Conservation (phyloP, 495 filamentous ascomycete genomes). For the Haplographium delicatum region DNA sequence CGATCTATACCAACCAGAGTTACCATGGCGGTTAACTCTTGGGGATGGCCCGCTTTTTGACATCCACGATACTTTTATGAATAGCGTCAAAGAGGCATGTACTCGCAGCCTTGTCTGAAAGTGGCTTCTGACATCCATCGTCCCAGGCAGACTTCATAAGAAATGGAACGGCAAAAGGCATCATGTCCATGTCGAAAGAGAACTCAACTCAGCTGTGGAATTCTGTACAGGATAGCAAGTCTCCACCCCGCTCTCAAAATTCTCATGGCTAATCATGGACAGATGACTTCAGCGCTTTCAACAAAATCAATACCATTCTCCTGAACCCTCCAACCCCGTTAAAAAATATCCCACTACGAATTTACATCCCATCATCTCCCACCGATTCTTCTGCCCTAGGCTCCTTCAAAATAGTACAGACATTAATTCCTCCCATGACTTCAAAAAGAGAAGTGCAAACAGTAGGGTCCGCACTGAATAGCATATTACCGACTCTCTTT, state of each 20-base stretch:
- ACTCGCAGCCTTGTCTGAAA: not conserved
- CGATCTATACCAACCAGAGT: slow-evolving; percentile 63
- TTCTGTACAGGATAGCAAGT: slow-evolving; percentile 70
- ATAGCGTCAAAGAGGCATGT: slow-evolving; percentile 79
- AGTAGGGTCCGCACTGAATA: slow-evolving; percentile 73
- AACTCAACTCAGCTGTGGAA: slow-evolving; percentile 85
- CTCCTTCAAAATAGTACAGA: slow-evolving; percentile 66
- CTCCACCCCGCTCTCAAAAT: not conserved
- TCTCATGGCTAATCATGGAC: slow-evolving; percentile 1
- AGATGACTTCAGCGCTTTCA: slow-evolving; percentile 73
- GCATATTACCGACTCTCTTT: slow-evolving; percentile 75
- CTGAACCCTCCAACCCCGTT: slow-evolving; percentile 71
- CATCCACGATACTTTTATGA: slow-evolving; percentile 85
- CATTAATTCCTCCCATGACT: slow-evolving; percentile 47
- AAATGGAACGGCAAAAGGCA: slow-evolving; percentile 83
- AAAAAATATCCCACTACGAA: slow-evolving; percentile 74
- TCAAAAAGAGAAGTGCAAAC: slow-evolving; percentile 62
- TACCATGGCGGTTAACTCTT: slow-evolving; percentile 76
- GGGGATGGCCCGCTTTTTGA: slow-evolving; percentile 57
- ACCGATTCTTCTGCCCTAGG: slow-evolving; percentile 33
- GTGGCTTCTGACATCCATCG: not conserved
- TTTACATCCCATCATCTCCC: slow-evolving; percentile 78
- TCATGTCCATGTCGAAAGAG: slow-evolving; percentile 88
- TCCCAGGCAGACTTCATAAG: slow-evolving; percentile 77
- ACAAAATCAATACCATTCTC: slow-evolving; percentile 69